A percentile compares a stretch with the other conserved stretches of the same genome.
phyloP scores from a whole-genome alignment of 495 filamentous ascomycete genomes.

The Chaetomium cochliodes region DNA sequence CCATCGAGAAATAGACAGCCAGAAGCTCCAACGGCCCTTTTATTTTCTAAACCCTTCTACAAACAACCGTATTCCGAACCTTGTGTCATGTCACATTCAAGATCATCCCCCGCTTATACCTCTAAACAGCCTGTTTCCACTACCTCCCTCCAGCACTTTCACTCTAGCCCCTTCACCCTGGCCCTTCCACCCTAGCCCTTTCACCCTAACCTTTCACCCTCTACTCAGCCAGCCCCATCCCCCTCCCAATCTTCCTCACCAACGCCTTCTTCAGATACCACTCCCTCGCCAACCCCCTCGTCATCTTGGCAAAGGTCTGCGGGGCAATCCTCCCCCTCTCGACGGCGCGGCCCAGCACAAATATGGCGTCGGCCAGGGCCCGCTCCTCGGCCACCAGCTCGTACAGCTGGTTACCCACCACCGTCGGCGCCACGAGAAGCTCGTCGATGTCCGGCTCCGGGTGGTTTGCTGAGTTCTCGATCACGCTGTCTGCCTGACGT shows the following conservation, averaged over 20 bases:
- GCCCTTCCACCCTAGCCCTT: too few species aligned
- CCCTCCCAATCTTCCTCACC: slow-evolving; percentile 79
- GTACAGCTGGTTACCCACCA: slow-evolving; percentile 91
- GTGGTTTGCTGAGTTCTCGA: slow-evolving; percentile 59
- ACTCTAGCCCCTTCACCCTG: background rate
- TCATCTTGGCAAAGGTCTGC: slow-evolving; percentile 81
- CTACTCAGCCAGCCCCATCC: slow-evolving; percentile 61
- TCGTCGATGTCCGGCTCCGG: slow-evolving; percentile 69
- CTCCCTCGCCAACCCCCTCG: slow-evolving; percentile 78
- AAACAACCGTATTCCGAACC: too few species aligned
- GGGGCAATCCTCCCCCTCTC: slow-evolving; percentile 76
- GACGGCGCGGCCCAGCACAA: slow-evolving; percentile 76
- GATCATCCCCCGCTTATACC: background rate
- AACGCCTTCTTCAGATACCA: slow-evolving; percentile 88
- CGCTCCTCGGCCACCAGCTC: slow-evolving; percentile 81
- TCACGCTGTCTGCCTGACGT: slow-evolving; percentile 73
- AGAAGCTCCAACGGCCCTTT: too few species aligned
- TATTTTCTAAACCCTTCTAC: too few species aligned
- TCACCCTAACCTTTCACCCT: too few species aligned
- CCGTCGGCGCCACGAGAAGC: slow-evolving; percentile 86
- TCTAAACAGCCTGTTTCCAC: too few species aligned
- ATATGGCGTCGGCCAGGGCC: slow-evolving; percentile 79
- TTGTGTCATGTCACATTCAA: too few species aligned
- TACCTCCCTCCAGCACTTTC: background rate
- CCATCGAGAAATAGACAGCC: too few species aligned